Evolutionary conservation across 2,329 filamentous ascomycete genomes (phyloP), one percentile per base, ranked within the genome.

Genomic region (Corynespora cassiicola): DNA sequence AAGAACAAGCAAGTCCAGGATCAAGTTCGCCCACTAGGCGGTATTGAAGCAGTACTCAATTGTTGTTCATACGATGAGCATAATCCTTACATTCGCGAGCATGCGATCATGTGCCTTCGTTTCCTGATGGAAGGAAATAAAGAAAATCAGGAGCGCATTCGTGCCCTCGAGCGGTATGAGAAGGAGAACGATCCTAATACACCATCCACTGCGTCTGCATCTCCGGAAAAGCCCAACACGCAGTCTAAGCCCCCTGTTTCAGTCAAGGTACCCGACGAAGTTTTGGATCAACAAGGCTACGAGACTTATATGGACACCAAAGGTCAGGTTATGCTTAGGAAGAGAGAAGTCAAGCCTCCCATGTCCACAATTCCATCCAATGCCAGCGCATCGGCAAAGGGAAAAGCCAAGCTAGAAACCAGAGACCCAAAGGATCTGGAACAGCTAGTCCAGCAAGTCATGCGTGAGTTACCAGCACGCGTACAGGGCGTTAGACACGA

Each of bases 1-100:
- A 94, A 94, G 31, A 89, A 87, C 54, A 80, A 86, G 1, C 80
- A 83, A 7, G 91, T 96, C 0, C 92, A 97, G 68, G 83, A 87
- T 55, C 92, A 96, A 65, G 88, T 97, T 47, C 82, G 95, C 28
- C 80, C 84, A 31, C 82, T 92, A 56, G 88, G 90, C 50, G 92
- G 92, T 26, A 87, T 97, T 27, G 88, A 95, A 52, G 85, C 88
- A 0, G 79, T 97, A 14, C 80, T 96, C 11, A 90, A 90, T 59
- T 96, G 90, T 69, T 96, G 90, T 56, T 81, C 85, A 20, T 94
- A 94, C 63, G 92, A 97, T 62, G 90, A 92, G 54, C 84, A 95
- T 70, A 96, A 96, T 61, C 90, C 90, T 0, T 96, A 92, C 63
- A 91, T 95, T 48, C 89, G 92, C 58, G 92, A 97, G 67, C 88